Evolutionary conservation across 78 protist genomes (phyloP), one percentile per base, ranked within the genome.

Genomic region (Paulinella micropora): DNA sequence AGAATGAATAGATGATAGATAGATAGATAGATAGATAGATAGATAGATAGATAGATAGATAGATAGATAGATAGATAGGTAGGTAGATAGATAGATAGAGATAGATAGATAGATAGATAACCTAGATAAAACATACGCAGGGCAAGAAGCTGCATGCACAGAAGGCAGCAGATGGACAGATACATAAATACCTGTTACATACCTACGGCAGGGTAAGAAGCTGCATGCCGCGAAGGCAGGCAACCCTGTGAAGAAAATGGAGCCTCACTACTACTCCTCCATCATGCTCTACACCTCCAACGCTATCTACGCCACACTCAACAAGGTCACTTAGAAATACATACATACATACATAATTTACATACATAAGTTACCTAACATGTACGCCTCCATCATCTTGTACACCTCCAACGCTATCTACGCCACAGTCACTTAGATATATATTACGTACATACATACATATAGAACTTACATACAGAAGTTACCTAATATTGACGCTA

Each of bases 321-420:
- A 89, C 91, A 4, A 36, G 37, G 87, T 51, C 34, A n/a, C 36
- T 32, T 28, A 2, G 34, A 9, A 3, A 23, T 9, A 1, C 79
- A 69, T 23, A 4, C 4, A 32, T 2, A 69, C 79, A 32, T 69
- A 1, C 79, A 28, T 6, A 3, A 3, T 3, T 3, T 41, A 41
- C 3, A 6, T 6, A 41, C 69, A n/a, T n/a, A n/a, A n/a, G n/a
- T n/a, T n/a, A n/a, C 34, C 1, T 9, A 28, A 79, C 0, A 29
- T 2, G 51, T 88, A 88, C 83, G 90, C 41, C 64, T 3, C 90
- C 0, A 69, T 88, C 51, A 26, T 88, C 34, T n/a, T 89, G 36
- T 89, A 89, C 91, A 89, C 91, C 35, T 34, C 69, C 79, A 86
- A 83, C 77, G 26, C 83, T 6, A 73, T 89, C 79, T 89, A 85